These are phyloP conservation scores for Candida verbasci DNA, from an alignment of 805 yeast species.

Conservation along the genomic window DNA sequence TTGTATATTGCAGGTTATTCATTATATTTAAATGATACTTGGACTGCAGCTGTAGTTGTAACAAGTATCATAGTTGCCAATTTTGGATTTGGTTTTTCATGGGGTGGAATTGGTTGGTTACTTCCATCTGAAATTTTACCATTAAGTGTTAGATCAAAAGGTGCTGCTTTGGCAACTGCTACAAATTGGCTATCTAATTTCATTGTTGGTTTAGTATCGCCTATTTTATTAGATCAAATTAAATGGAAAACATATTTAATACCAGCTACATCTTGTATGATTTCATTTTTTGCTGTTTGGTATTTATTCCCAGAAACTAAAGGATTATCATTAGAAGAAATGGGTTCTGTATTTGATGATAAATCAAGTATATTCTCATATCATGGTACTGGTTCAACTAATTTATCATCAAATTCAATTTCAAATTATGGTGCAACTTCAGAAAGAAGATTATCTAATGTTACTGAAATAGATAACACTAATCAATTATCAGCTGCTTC, in stretches of 20 bases:
- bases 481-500: slow-evolving; percentile 33
- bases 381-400: slow-evolving; percentile 25
- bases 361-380: slow-evolving; percentile 37
- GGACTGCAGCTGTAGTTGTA: slow-evolving; percentile 71
- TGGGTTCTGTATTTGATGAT: slow-evolving; percentile 86
- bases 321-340: slow-evolving; percentile 83
- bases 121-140: slow-evolving; percentile 81
- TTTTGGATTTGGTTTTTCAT: slow-evolving; percentile 81
- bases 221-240: slow-evolving; percentile 71
- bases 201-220: slow-evolving; percentile 88
- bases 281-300: slow-evolving; percentile 70
- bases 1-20: slow-evolving; percentile 61
- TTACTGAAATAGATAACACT: not conserved
- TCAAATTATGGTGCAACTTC: slow-evolving; percentile 11
- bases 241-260: slow-evolving; percentile 78
- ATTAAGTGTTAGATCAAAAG: slow-evolving; percentile 77
- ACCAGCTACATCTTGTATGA: slow-evolving; percentile 73
- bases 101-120: slow-evolving; percentile 97
- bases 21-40: slow-evolving; percentile 25
- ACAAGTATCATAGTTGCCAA: slow-evolving; percentile 73
- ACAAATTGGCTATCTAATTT: slow-evolving; percentile 92
- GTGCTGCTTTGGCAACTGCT: slow-evolving; percentile 87
- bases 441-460: slow-evolving; percentile 7
- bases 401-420: slow-evolving; percentile 9
- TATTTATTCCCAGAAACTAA: slow-evolving; percentile 84